A percentile compares a stretch with the other conserved stretches of the same genome.
Conservation (phyloP, 1,139 yeast genomes). For the Taphrina confusa region DNA sequence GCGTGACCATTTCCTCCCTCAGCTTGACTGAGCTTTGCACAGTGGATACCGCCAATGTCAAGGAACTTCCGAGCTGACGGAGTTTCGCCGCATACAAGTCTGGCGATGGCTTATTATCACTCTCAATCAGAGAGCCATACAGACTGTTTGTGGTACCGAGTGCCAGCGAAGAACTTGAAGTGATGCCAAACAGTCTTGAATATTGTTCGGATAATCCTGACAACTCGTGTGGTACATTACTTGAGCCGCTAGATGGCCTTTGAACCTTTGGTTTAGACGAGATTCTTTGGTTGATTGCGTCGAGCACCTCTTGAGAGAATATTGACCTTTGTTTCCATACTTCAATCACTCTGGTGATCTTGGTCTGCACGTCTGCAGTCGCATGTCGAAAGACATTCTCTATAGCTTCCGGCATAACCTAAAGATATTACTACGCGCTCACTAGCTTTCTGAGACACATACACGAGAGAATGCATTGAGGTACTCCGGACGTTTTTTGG, state of each 20-base stretch:
- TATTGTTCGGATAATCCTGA: not conserved
- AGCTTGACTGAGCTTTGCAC: constrained; percentile 1
- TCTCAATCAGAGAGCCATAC: constrained; percentile 1
- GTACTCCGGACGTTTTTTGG: constrained; percentile 63
- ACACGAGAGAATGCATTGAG: constrained; percentile 59
- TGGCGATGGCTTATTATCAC: not conserved
- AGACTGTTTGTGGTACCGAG: constrained; percentile 15
- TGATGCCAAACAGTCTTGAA: not conserved
- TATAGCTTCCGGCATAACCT: constrained; percentile 49
- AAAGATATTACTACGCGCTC: not conserved
- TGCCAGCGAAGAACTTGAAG: constrained; percentile 20
- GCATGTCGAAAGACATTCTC: constrained; percentile 45
- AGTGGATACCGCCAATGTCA: not conserved
- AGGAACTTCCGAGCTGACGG: not conserved
- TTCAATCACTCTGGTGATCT: constrained; percentile 62
- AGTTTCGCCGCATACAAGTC: constrained; percentile 12
- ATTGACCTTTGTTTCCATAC: constrained; percentile 76
- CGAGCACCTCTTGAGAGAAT: constrained; percentile 47
- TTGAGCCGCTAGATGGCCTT: not conserved
- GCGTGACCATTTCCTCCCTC: not conserved
- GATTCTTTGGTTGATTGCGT: constrained; percentile 4
- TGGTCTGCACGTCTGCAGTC: constrained; percentile 52
- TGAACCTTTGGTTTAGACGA: not conserved
- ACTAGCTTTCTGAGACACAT: constrained; percentile 46
- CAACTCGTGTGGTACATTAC: constrained; percentile 15